phyloP scores from a whole-genome alignment of 2,329 filamentous ascomycete genomes.

The Dichotomopilus funicola region DNA sequence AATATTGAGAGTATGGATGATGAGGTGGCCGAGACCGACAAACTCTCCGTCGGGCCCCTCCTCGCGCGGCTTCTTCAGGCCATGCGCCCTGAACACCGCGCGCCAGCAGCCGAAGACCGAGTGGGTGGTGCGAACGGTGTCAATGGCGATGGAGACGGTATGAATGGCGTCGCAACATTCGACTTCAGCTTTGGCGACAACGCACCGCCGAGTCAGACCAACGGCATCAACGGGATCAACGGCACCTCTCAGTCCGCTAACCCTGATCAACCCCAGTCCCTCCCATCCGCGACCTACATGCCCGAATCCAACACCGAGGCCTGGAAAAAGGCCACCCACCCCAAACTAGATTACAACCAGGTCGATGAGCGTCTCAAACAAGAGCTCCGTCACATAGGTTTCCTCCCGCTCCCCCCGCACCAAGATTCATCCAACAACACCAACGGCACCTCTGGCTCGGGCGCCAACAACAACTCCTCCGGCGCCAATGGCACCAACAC shows the following conservation, averaged over 20 bases:
- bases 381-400: constrained; percentile 84
- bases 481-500: not conserved
- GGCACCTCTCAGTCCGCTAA: constrained; percentile 20
- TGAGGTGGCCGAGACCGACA: constrained; percentile 78
- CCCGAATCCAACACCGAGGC: constrained; percentile 66
- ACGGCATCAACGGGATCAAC: constrained; percentile 23
- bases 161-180: constrained; percentile 47
- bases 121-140: constrained; percentile 42
- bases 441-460: not conserved
- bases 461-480: not conserved
- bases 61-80: constrained; percentile 72
- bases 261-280: constrained; percentile 25
- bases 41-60: constrained; percentile 82
- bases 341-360: constrained; percentile 74
- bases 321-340: constrained; percentile 71
- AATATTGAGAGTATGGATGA: constrained; percentile 83
- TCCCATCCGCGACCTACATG: constrained; percentile 71
- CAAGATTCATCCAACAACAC: constrained; percentile 15
- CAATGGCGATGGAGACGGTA: constrained; percentile 45
- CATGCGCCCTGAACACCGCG: constrained; percentile 68
- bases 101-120: constrained; percentile 49
- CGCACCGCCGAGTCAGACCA: constrained; percentile 27
- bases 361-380: constrained; percentile 88
- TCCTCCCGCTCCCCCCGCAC: constrained; percentile 51
- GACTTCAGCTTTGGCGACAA: constrained; percentile 37